Conservation (phyloP, 768 basidiomycete genomes). For the Boletus tylopilopsis region DNA sequence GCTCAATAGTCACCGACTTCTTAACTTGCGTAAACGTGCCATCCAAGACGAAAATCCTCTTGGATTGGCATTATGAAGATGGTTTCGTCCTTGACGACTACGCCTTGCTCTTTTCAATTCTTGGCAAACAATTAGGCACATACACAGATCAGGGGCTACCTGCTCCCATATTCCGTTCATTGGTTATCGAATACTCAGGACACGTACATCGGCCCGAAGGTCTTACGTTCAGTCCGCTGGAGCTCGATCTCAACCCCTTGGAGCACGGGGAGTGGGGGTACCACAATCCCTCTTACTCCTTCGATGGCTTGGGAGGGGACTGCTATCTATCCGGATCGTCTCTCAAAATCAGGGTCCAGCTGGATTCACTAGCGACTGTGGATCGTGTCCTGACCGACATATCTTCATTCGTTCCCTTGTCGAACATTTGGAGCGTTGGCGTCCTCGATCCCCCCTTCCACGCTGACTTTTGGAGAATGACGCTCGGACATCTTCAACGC, state of each 20-base stretch:
- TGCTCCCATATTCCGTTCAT: neutral
- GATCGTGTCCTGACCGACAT: neutral
- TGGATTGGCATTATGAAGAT: neutral
- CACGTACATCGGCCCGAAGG: too few species aligned
- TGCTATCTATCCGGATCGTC: too few species aligned
- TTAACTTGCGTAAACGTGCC: conserved; percentile 8
- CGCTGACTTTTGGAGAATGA: too few species aligned
- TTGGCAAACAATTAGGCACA: neutral
- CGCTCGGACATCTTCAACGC: neutral
- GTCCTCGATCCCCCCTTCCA: neutral
- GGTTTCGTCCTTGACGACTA: neutral
- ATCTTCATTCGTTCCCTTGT: neutral
- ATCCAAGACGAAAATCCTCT: neutral
- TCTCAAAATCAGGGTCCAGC: too few species aligned
- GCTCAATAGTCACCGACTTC: conserved; percentile 3
- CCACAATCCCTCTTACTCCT: too few species aligned
- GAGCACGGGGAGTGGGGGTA: too few species aligned
- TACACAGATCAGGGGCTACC: neutral
- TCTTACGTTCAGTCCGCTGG: neutral
- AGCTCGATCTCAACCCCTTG: neutral
- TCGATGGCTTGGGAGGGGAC: too few species aligned
- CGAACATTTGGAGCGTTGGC: neutral
- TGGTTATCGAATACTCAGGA: neutral
- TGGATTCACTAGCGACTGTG: too few species aligned
- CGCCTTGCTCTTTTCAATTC: neutral